These are phyloP conservation scores for Aspergillus terreus DNA, from an alignment of 2,329 filamentous ascomycete genomes.

Conservation along the genomic window DNA sequence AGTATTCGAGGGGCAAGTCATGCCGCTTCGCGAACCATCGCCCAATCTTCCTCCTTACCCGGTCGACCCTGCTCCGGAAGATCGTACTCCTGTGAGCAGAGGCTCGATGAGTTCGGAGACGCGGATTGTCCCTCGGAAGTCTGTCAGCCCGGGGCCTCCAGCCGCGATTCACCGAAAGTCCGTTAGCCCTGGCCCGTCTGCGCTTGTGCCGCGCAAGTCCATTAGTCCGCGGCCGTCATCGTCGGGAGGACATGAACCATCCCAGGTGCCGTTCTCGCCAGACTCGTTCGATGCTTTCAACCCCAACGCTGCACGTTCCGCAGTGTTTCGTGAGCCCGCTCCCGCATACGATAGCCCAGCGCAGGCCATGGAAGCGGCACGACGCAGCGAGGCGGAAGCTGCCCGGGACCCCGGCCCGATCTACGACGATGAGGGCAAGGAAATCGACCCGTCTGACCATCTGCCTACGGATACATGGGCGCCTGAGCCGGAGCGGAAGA, in stretches of 20 bases:
- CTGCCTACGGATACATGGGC: constrained; percentile 64
- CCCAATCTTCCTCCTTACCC: constrained; percentile 25
- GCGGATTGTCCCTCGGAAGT: constrained; percentile 15
- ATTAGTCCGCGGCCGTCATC: constrained; percentile 54
- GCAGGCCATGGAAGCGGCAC: constrained; percentile 36
- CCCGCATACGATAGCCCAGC: constrained; percentile 37
- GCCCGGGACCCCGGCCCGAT: constrained; percentile 53
- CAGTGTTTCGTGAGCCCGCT: constrained; percentile 28
- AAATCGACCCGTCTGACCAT: constrained; percentile 65
- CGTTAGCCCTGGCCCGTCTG: background rate
- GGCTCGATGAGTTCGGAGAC: constrained; percentile 28
- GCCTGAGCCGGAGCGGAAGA: constrained; percentile 61
- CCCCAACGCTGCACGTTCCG: constrained; percentile 39
- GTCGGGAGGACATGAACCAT: constrained; percentile 37
- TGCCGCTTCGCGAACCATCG: constrained; percentile 19
- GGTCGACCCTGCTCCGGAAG: constrained; percentile 28
- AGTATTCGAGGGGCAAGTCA: constrained; percentile 23
- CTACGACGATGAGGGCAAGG: constrained; percentile 60
- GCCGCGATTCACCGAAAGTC: constrained; percentile 52
- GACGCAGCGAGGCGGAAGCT: constrained; percentile 35
- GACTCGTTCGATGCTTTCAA: constrained; percentile 61
- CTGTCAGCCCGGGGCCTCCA: constrained; percentile 32
- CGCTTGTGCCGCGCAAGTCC: constrained; percentile 18
- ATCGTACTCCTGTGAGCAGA: constrained; percentile 16
- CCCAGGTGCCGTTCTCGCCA: constrained; percentile 55